phyloP scores from a whole-genome alignment of 495 filamentous ascomycete species.

The Chaetomium cochliodes region DNA sequence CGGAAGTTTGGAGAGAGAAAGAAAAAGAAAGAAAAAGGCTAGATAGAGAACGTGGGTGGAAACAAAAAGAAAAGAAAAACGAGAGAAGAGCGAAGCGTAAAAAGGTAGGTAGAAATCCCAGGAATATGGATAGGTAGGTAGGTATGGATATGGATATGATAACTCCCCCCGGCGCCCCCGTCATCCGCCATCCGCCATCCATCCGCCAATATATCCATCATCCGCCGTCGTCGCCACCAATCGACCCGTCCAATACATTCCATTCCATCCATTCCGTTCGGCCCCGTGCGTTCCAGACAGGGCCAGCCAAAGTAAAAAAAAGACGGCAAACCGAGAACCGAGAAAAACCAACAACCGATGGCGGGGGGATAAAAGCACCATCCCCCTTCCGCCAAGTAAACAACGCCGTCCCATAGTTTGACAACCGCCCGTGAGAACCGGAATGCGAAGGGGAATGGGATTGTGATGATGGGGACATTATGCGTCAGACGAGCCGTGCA shows the following conservation, averaged over 20 bases:
- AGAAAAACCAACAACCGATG: neutral
- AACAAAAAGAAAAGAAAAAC: neutral
- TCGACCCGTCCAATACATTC: neutral
- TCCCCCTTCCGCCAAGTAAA: neutral
- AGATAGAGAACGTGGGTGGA: neutral
- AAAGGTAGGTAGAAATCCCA: neutral
- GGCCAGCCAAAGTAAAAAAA: neutral
- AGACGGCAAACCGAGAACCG: neutral
- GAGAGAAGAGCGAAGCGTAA: neutral
- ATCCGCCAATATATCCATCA: neutral
- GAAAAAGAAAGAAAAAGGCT: neutral
- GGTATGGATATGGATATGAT: slow-evolving; percentile 1
- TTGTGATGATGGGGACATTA: slow-evolving; percentile 12
- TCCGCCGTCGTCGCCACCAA: neutral
- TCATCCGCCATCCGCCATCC: neutral
- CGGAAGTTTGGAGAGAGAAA: neutral
- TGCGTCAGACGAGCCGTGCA: neutral
- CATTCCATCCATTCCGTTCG: slow-evolving; percentile 5
- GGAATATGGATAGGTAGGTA: neutral
- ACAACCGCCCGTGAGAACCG: neutral
- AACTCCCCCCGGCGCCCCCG: neutral
- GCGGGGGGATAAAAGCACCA: neutral
- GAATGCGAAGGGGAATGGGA: slow-evolving; percentile 1
- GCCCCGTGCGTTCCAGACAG: slow-evolving; percentile 6
- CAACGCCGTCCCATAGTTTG: slow-evolving; percentile 1